Conservation (phyloP, 129 eudicot genomes). For the Pseudognaphalium luteoalbum region DNA sequence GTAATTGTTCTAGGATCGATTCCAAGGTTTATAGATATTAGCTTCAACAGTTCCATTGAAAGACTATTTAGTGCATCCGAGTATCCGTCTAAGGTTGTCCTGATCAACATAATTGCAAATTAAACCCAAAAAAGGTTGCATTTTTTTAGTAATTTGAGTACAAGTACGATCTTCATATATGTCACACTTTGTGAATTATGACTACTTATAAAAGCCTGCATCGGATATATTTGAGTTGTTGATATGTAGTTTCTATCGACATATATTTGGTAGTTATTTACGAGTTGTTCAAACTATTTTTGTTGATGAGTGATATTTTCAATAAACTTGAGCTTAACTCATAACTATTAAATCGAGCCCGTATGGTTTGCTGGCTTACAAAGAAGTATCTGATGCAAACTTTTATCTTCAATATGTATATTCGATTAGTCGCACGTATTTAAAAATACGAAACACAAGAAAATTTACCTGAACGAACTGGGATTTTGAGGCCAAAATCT, state of each 20-base stretch:
- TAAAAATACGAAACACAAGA: too few relatives aligned
- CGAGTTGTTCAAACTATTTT: not conserved
- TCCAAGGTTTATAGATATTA: conserved; percentile 43
- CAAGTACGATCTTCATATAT: not conserved
- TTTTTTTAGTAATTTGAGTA: not conserved
- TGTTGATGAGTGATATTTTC: not conserved
- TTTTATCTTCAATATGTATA: too few relatives aligned
- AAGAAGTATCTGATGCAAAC: too few relatives aligned
- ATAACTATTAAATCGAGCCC: too few relatives aligned
- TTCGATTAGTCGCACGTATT: too few relatives aligned
- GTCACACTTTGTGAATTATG: too few relatives aligned
- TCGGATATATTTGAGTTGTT: too few relatives aligned
- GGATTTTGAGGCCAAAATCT: conserved; percentile 55
- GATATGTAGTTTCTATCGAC: too few relatives aligned
- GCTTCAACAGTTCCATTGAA: conserved; percentile 28
- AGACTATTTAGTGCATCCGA: conserved; percentile 22
- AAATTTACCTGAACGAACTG: conserved; percentile 40
- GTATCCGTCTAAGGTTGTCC: conserved; percentile 49
- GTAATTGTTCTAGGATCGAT: conserved; percentile 23
- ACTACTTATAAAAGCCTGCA: too few relatives aligned
- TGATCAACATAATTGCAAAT: conserved; percentile 23
- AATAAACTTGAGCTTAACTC: too few relatives aligned
- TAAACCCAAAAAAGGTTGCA: not conserved
- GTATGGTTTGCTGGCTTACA: too few relatives aligned
- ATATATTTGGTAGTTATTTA: not conserved